Percentiles rank a stretch among this genome's conserved stretches.
Conservation (phyloP, 2,329 filamentous ascomycete species). For the Trichocomaceae sp. region DNA sequence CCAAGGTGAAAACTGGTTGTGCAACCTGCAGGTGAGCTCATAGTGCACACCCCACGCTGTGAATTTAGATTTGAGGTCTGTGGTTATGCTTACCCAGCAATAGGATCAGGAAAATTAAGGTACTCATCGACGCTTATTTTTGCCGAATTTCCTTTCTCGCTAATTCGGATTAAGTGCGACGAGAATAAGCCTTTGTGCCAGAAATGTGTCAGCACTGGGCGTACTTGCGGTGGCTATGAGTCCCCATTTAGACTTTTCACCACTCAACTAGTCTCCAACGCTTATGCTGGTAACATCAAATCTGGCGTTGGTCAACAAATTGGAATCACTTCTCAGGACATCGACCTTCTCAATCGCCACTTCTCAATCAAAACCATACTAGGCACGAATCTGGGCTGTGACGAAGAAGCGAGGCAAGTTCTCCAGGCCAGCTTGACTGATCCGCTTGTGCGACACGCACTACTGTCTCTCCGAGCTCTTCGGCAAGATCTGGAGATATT, state of each 20-base stretch:
- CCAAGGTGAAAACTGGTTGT: constrained; percentile 10
- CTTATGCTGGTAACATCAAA: neutral
- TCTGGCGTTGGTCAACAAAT: neutral
- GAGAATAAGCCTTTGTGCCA: constrained; percentile 10
- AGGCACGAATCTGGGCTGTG: constrained; percentile 5
- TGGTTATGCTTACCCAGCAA: neutral
- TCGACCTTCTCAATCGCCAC: constrained; percentile 5
- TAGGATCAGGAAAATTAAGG: neutral
- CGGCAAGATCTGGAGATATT: constrained; percentile 5
- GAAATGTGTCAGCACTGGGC: constrained; percentile 10
- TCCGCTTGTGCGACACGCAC: constrained; percentile 7
- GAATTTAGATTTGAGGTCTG: neutral
- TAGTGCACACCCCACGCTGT: neutral
- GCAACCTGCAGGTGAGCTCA: constrained; percentile 10
- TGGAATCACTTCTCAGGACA: constrained; percentile 1
- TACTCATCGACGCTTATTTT: too few relatives aligned
- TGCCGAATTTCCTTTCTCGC: neutral
- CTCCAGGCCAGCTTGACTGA: constrained; percentile 11
- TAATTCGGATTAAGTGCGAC: constrained; percentile 4
- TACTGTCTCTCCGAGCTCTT: constrained; percentile 8
- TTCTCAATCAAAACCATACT: constrained; percentile 11
- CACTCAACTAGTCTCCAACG: neutral
- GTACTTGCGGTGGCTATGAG: constrained; percentile 11
- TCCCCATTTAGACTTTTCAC: constrained; percentile 1
- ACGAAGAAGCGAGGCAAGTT: constrained; percentile 7